Base-by-base conservation (phyloP, 2,329 filamentous ascomycete genomes). In the Colletotrichum sp. region DNA sequence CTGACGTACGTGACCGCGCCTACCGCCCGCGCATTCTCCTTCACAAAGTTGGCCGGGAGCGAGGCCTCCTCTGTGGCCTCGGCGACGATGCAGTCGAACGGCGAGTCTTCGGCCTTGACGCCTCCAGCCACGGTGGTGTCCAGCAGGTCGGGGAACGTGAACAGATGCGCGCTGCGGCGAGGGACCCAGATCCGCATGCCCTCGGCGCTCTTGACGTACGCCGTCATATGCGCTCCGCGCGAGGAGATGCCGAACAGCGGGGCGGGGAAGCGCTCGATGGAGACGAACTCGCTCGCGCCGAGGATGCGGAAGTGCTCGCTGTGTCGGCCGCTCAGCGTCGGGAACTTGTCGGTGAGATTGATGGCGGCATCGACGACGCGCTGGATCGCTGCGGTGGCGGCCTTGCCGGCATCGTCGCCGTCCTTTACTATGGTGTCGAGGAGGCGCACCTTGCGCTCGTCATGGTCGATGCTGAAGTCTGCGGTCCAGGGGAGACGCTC, bases 61-160 rank as follows among this genome's bases (percentile, higher is more conserved):
- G 84, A 83, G 1, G 94, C 95, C 82, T 97, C 95, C 83, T 97
- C 95, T 39, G 86, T 89, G 3, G 92, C 90, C 83, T 97, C 95
- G 60, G 94, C 90, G 28, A 95, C 87, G 74, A 96, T 87, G 80
- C 92, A 94, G 72, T 93, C 91, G 36, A 92, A 91, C 0, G 93
- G 92, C 3, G 84, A 86, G 81, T 96, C 91, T 2, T 90, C 90
- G 0, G 93, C 91, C 71, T 93, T 90, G 79, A 96, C 91, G 0
- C 95, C 95, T 5, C 95, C 95, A 0, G 94, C 95, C 16, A 96
- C 95, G 8, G 94, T 94, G 80, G 95, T 96, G 81, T 97, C 95
- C 71, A 96, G 87, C 88, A 94, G 92, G 5, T 91, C 90, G 0
- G 92, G 92, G 79, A 94, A 96, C 0, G 94, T 96, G 82, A 93